phyloP scores from a whole-genome alignment of 75 land plant genomes.

The Cryptomeria japonica region DNA sequence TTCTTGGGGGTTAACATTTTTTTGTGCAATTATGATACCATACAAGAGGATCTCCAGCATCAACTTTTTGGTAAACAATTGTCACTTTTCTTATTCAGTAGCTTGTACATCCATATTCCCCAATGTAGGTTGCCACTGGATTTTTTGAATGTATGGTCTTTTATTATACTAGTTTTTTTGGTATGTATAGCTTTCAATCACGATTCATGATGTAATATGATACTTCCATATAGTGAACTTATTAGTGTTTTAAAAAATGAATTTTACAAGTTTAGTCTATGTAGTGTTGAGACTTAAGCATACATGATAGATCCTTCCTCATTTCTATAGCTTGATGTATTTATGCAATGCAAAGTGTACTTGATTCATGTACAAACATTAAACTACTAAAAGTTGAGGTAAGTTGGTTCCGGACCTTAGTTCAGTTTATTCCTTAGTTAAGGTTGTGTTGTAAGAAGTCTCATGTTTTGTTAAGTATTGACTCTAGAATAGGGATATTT shows the following conservation, averaged over 20 bases:
- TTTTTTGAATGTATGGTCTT: not conserved
- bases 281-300: not conserved
- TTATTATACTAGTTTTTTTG: not conserved
- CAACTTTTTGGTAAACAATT: constrained; percentile 85
- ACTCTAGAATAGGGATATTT: not conserved
- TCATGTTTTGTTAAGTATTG: not conserved
- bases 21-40: constrained; percentile 98
- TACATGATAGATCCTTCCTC: not conserved
- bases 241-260: no score
- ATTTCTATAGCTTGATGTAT: not conserved
- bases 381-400: not conserved
- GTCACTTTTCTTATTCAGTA: not conserved
- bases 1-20: constrained; percentile 96
- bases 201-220: no score
- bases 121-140: not conserved
- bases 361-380: not conserved
- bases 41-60: constrained; percentile 94
- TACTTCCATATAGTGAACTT: no score
- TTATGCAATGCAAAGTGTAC: not conserved
- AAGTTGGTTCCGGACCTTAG: not conserved
- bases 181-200: not conserved
- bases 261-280: not conserved
- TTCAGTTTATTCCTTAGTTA: not conserved
- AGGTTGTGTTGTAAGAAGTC: not conserved
- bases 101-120: not conserved